Evolutionary conservation across 768 basidiomycete genomes (phyloP), one percentile per base, ranked within the genome.

Genomic region (Galerina marginata): DNA sequence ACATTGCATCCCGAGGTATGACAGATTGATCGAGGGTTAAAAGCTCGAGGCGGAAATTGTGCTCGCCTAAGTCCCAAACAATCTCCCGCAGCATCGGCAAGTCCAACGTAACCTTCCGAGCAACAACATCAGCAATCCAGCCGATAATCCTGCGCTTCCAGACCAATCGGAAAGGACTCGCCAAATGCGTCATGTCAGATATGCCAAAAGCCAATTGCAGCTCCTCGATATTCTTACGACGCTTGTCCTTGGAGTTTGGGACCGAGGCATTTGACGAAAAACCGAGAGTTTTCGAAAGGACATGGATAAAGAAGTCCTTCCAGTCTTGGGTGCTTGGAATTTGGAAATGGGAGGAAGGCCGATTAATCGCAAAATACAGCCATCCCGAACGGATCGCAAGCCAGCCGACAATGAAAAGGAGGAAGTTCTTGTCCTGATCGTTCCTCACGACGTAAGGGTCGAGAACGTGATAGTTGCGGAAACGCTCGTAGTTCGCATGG

Each of bases 31-130:
- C 62, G 1, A 66, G 26, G 10, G 54, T 40, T 1, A 66, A n/a
- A 6, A 66, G 42, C 50, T 66, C 60, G 3, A 64, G 11, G 10
- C 49, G 56, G 23, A 63, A 66, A 38, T 66, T 66, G 55, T 58
- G 48, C 43, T 66, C 57, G 10, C 51, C 61, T 15, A 61, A 25
- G 25, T 64, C 60, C 65, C 65, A 66, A 11, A 61, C 12, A n/a
- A 64, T 47, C 25, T 61, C 52, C 4, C 58, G 49, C 14, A 20
- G 16, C 1, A 54, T 12, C 33, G 1, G 23, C 40, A 9, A 9
- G 25, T 4, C 23, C 25, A 20, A 46, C 39, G 4, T 16, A 36
- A 16, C 46, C 36, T 1, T n/a, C 44, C 4, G 12, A 12, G 11
- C 42, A 2, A 61, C 37, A 5, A 39, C 9, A 6, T 42, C 16